Base-by-base conservation (phyloP, 2,329 filamentous ascomycete species). In the Sclerotinia spermophila region DNA sequence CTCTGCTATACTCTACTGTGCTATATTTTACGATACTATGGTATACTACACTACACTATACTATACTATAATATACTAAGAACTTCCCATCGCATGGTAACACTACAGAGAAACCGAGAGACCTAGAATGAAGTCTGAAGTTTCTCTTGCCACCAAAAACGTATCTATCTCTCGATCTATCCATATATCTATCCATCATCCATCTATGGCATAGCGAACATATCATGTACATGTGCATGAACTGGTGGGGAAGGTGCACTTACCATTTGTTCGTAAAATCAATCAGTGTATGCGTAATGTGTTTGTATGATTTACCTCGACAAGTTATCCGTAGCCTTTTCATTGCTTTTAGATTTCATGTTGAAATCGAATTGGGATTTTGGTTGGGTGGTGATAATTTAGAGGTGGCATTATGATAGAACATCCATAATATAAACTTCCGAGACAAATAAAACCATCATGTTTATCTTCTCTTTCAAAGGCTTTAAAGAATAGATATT, bases 231-330 rank as follows among this genome's bases (percentile, higher is more conserved):
- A 45, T 68, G 58, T 74, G 77, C 74, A 70, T 72, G 77, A 79
- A 78, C 77, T 73, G 76, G 76, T 77, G 77, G 77, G 76, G 77
- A 76, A 77, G 75, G 75, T 68, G 19, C 33, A 71, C 48, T 51
- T 45, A 67, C 66, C 56, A 74, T 71, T 53, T 55, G 67, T 67
- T 74, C 35, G 62, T n/a, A n/a, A 62, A 55, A 64, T 42, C 2
- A 53, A 21, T 21, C 48, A 27, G 27, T 67, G n/a, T 51, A 59
- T 61, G 68, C 75, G n/a, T 17, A 7, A 30, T 73, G 76, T 3
- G 77, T 74, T 74, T 68, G 74, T 44, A 42, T 61, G 48, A 5
- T 58, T 53, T 73, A 72, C 75, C 74, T 77, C 74, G 75, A 75
- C 70, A 72, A 71, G n/a, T 2, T n/a, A 66, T 42, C 67, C 55